These are phyloP conservation scores for Hirsutella thompsonii DNA, from an alignment of 2,329 filamentous ascomycete species.

Conservation along the genomic window DNA sequence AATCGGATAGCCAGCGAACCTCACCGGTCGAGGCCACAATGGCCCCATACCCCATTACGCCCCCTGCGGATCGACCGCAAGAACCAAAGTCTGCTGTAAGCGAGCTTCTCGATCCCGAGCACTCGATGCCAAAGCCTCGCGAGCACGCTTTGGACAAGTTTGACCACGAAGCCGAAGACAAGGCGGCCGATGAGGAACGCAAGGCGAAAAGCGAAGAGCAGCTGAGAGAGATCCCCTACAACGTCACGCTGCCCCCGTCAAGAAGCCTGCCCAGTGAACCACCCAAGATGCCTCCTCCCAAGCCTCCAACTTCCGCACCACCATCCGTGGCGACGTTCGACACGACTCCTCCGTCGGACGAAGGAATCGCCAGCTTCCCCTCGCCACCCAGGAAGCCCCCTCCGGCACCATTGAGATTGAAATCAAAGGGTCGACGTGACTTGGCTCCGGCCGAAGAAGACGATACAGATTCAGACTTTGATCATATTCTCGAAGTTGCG, in stretches of 20 bases:
- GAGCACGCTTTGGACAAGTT: conserved; percentile 46
- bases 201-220: conserved; percentile 30
- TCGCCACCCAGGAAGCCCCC: conserved; percentile 67
- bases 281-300: conserved; percentile 39
- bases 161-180: conserved; percentile 41
- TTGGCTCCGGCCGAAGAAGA: conserved; percentile 35
- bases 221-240: conserved; percentile 35
- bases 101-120: conserved; percentile 41
- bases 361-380: conserved; percentile 36
- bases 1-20: conserved; percentile 36
- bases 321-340: conserved; percentile 28
- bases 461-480: conserved; percentile 70
- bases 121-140: conserved; percentile 46
- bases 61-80: conserved; percentile 38
- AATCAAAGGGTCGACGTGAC: conserved; percentile 12
- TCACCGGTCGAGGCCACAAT: conserved; percentile 47
- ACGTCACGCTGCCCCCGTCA: conserved; percentile 40
- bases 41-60: conserved; percentile 53
- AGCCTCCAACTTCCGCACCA: conserved; percentile 24
- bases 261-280: conserved; percentile 40
- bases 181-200: conserved; percentile 28
- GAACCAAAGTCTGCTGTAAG: conserved; percentile 29
- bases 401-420: conserved; percentile 69
- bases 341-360: conserved; percentile 29
- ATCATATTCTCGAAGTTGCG: conserved; percentile 60